These are phyloP conservation scores for Zalaria sp. DNA, from an alignment of 2,329 filamentous ascomycete species.

Conservation along the genomic window DNA sequence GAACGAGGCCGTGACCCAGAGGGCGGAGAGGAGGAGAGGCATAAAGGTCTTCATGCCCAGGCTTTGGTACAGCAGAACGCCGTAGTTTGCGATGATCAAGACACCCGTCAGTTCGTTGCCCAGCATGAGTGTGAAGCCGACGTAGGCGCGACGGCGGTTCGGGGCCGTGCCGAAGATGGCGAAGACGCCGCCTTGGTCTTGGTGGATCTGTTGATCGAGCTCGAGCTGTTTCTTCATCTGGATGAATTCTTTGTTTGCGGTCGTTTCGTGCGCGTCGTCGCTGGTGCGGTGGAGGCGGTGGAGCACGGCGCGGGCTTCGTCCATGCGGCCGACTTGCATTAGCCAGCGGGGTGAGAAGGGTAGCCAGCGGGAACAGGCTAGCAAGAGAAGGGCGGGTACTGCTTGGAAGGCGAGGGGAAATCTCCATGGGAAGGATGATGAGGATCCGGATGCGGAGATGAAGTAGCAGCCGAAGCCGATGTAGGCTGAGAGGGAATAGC, in stretches of 20 bases:
- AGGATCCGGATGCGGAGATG: slow-evolving; percentile 16
- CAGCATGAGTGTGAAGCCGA: slow-evolving; percentile 6
- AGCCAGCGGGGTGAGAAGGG: slow-evolving; percentile 31
- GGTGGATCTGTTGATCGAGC: slow-evolving; percentile 20
- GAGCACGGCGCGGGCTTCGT: slow-evolving; percentile 26
- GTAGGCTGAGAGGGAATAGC: slow-evolving; percentile 26
- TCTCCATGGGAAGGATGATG: slow-evolving; percentile 28
- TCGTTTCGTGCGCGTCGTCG: slow-evolving; percentile 22
- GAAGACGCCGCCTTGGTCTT: slow-evolving; percentile 15
- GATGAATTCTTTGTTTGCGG: slow-evolving; percentile 26
- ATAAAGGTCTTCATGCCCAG: slow-evolving; percentile 24
- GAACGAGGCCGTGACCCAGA: slow-evolving; percentile 29
- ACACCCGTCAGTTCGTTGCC: slow-evolving; percentile 22
- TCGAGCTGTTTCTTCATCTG: slow-evolving; percentile 31
- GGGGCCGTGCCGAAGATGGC: slow-evolving; percentile 28
- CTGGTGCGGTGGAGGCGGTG: slow-evolving; percentile 28
- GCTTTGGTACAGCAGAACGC: slow-evolving; percentile 22
- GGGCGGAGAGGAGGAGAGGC: slow-evolving; percentile 28
- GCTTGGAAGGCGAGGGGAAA: slow-evolving; percentile 31
- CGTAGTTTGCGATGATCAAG: slow-evolving; percentile 22
- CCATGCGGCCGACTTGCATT: slow-evolving; percentile 25
- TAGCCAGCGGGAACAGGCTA: slow-evolving; percentile 23
- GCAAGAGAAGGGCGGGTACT: slow-evolving; percentile 24
- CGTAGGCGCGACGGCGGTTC: slow-evolving; percentile 23
- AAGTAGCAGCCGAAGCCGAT: slow-evolving; percentile 27